Base-by-base conservation (phyloP, 257 asterid species). In the Petrea volubilis region DNA sequence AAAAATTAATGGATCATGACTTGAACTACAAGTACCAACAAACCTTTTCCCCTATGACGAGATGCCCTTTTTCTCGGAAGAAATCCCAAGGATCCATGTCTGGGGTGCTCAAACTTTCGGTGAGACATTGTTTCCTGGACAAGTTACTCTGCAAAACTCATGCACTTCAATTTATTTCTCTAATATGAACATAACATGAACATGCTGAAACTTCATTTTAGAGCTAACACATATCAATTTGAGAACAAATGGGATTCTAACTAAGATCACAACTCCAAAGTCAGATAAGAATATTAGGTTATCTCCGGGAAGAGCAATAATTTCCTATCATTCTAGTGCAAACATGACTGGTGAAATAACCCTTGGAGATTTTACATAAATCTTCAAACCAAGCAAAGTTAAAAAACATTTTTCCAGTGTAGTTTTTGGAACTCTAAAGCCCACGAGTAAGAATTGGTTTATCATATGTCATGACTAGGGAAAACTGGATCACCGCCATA, bases 91-190 rank as follows among this genome's bases (percentile, higher is more conserved):
- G 97, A 91, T 9, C 97, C 97, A 52, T 91, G 97, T 43, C 97
- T 89, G 8, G 97, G 97, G 78, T 91, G 97, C 86, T 91, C 97
- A 70, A 91, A 89, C 85, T 91, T 91, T 34, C 97, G 86, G 31
- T 91, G 96, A 6, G 97, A 91, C 97, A 91, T 91, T 15, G 64
- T 78, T 36, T 17, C 67, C 71, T 18, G 40, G 29, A 14, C 20
- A 28, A 70, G 40, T 47, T 38, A 38, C 51, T 73, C 88, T 87
- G 95, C 79, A 87, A 75, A 65, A 64, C 80, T 78, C 60, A 65
- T 55, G 1, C 51, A 68, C 6, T 55, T 77, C 13, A 76, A 60
- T 31, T 28, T 24, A 31, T 40, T 18, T 66, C 53, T 21, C 28
- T 29, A 6, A 5, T 28, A 29, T 2, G 1, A 15, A 17, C 1